Conservation (phyloP, 192 early-diverging fungal species). For the Obelidium mucronatum region DNA sequence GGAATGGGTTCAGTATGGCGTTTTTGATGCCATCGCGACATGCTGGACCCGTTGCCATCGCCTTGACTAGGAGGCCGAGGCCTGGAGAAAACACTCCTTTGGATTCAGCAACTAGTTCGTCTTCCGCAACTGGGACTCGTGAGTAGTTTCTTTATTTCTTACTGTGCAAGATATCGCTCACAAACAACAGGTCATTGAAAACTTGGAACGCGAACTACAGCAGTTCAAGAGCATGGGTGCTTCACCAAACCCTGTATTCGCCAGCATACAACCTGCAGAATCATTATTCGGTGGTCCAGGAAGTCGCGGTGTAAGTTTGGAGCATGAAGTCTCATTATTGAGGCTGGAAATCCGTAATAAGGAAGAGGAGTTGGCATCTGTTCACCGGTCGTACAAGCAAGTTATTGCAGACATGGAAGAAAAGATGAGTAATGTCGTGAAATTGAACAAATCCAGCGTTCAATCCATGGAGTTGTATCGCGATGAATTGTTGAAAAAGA, state of each 20-base stretch:
- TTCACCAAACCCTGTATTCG: neutral
- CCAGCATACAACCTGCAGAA: neutral
- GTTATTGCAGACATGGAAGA: slow-evolving; percentile 34
- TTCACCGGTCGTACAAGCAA: slow-evolving; percentile 30
- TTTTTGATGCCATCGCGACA: no score
- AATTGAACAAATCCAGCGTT: slow-evolving; percentile 37
- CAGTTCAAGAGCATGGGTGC: slow-evolving; percentile 15
- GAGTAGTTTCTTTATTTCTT: no score
- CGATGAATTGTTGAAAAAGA: slow-evolving; percentile 40
- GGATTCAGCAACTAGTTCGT: no score
- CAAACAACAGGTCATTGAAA: slow-evolving; percentile 26
- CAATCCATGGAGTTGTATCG: slow-evolving; percentile 47
- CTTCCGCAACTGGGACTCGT: no score
- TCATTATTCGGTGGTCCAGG: neutral
- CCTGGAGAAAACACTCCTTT: no score
- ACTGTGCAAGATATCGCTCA: slow-evolving; percentile 26
- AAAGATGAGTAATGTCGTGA: slow-evolving; percentile 33
- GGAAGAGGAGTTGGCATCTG: slow-evolving; percentile 34
- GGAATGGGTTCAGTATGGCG: no score
- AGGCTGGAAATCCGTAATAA: slow-evolving; percentile 23
- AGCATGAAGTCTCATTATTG: slow-evolving; percentile 22
- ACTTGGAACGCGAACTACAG: slow-evolving; percentile 17
- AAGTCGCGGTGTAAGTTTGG: neutral
- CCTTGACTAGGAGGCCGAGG: no score
- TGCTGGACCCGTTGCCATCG: no score